Evolutionary conservation across 768 basidiomycete genomes (phyloP), one percentile per base, ranked within the genome.

Genomic region (Leccinum pellstonianum): DNA sequence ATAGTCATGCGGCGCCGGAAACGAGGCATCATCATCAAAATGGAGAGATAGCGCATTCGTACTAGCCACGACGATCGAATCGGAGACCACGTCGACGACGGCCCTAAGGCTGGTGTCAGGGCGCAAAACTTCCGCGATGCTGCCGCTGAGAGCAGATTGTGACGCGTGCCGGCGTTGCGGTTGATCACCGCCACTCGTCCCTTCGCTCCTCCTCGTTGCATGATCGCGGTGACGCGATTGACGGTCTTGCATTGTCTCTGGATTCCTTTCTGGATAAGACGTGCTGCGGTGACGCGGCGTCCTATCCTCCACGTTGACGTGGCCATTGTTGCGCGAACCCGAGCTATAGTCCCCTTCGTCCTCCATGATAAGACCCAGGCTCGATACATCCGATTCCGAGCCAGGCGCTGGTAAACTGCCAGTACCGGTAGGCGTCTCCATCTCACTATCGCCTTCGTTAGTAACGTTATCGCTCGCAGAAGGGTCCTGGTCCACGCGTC

Each of bases 1-100:
- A 23, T 66, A 60, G 56, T 63, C 71, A 59, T 71, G 72, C 55
- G 66, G 70, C 55, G 66, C 38, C 23, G 72, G 62, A 60, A 68
- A 64, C 55, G 72, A 73, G 72, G 72, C 72, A 72, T 73, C 73
- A 72, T 73, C 72, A 72, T 73, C 72, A 66, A 73, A 73, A 70
- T 70, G 68, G 57, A 73, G 70, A 46, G 73, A 75, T 68, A 73
- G 60, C 59, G 72, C 72, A 27, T 73, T 73, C 7, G 72, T 67
- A 46, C 69, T 57, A 54, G 63, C 65, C 52, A 74, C 68, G 38
- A 17, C 38, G 38, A 41, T 41, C 9, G 38, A 4, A 60, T 70
- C 61, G 55, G 68, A 46, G 61, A 41, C 38, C 38, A 49, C 50
- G 56, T 61, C 61, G 61, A 46, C 60, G 54, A 35, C 38, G 38